Conservation (phyloP, 441 rosid genomes). For the Dalechampia spathulata region DNA sequence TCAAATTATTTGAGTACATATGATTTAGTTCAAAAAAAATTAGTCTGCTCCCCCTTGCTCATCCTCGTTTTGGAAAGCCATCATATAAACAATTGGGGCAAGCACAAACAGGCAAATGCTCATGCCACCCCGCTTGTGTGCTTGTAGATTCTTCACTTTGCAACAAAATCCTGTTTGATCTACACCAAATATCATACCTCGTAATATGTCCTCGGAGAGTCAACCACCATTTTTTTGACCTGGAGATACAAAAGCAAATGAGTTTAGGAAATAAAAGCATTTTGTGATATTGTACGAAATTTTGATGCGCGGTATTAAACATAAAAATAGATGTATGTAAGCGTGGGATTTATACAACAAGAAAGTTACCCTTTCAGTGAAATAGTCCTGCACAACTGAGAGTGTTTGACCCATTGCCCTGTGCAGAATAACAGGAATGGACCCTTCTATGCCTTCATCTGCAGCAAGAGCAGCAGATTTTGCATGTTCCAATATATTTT, state of each 20-base stretch:
- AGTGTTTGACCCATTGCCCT: slow-evolving; percentile 97
- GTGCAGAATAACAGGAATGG: slow-evolving; percentile 79
- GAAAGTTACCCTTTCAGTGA: slow-evolving; percentile 58
- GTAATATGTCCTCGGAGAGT: slow-evolving; percentile 87
- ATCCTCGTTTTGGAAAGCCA: neutral
- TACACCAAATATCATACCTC: slow-evolving; percentile 87
- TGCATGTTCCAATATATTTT: slow-evolving; percentile 74
- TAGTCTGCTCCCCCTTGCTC: neutral
- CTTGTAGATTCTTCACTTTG: neutral
- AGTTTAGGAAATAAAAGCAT: slow-evolving; percentile 15
- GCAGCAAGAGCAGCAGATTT: slow-evolving; percentile 94
- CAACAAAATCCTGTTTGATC: slow-evolving; percentile 4
- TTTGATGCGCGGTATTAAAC: neutral
- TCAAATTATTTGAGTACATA: too few species aligned
- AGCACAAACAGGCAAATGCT: slow-evolving; percentile 8
- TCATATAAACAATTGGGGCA: neutral
- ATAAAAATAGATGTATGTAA: neutral
- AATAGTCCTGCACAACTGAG: slow-evolving; percentile 92
- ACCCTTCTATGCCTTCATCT: slow-evolving; percentile 92
- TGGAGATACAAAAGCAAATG: slow-evolving; percentile 19
- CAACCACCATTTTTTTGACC: slow-evolving; percentile 88
- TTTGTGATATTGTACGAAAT: neutral
- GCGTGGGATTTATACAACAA: neutral
- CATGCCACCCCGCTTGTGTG: too few species aligned
- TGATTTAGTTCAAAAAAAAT: too few species aligned